phyloP scores from a whole-genome alignment of 305 asterid species.

The Ajuga reptans region DNA sequence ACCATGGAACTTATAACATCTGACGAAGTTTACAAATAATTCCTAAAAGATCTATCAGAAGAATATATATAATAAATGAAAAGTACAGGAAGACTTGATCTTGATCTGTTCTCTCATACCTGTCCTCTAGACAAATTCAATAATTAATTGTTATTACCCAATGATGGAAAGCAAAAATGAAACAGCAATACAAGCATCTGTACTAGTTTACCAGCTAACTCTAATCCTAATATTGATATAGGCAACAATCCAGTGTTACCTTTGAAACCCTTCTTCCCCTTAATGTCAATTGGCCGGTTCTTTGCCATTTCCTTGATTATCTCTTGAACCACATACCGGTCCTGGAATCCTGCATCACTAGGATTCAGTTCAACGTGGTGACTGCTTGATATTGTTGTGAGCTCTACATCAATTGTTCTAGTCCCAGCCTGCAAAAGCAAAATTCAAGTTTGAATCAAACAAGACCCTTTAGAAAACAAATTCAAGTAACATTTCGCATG shows the following conservation, averaged over 20 bases:
- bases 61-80: not conserved
- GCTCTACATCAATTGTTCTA: constrained; percentile 78
- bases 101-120: not conserved
- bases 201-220: not conserved
- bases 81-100: not conserved
- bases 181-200: constrained; percentile 4
- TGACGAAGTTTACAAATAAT: constrained; percentile 16
- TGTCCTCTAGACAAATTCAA: not conserved
- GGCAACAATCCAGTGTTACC: constrained; percentile 38
- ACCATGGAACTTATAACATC: constrained; percentile 9
- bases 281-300: constrained; percentile 81
- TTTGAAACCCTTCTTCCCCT: constrained; percentile 90
- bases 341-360: constrained; percentile 92
- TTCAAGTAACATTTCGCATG: not conserved
- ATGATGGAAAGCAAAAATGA: not conserved
- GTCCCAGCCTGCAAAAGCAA: constrained; percentile 63
- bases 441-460: constrained; percentile 16
- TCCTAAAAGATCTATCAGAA: constrained; percentile 3
- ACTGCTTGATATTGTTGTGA: constrained; percentile 72
- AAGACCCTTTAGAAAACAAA: not conserved
- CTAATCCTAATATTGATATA: not conserved
- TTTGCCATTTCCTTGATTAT: constrained; percentile 94
- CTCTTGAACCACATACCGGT: constrained; percentile 93
- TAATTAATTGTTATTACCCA: not conserved
- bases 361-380: constrained; percentile 92